These are phyloP conservation scores for Wilcoxina mikolae DNA, from an alignment of 495 filamentous ascomycete species.

Conservation along the genomic window DNA sequence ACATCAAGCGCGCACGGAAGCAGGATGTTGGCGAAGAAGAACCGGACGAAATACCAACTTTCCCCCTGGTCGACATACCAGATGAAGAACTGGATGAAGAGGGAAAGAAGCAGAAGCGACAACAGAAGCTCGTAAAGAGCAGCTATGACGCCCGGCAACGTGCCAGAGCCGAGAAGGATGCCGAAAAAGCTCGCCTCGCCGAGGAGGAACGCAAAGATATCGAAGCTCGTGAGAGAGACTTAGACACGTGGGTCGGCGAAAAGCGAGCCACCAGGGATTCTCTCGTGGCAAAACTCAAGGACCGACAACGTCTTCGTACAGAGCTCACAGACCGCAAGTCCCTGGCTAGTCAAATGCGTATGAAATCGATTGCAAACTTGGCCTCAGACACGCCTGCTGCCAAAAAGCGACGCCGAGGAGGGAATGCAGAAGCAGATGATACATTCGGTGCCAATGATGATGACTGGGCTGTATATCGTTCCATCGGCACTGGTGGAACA, in stretches of 20 bases:
- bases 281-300: conserved; percentile 73
- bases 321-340: conserved; percentile 94
- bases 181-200: conserved; percentile 64
- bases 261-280: conserved; percentile 57
- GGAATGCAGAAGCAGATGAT: conserved; percentile 48
- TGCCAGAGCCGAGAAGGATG: conserved; percentile 89
- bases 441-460: conserved; percentile 94
- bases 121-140: conserved; percentile 81
- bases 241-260: conserved; percentile 75
- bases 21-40: conserved; percentile 77
- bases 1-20: conserved; percentile 73
- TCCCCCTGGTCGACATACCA: conserved; percentile 72
- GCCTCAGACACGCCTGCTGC: conserved; percentile 68
- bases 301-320: conserved; percentile 76
- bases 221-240: conserved; percentile 66
- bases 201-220: conserved; percentile 71
- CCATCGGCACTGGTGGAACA: conserved; percentile 59
- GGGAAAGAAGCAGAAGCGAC: conserved; percentile 71
- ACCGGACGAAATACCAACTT: conserved; percentile 43
- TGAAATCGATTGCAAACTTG: conserved; percentile 96
- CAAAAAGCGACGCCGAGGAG: conserved; percentile 59
- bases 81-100: conserved; percentile 91
- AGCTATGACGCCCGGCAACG: conserved; percentile 83
- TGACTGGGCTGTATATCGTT: conserved; percentile 92
- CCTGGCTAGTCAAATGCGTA: conserved; percentile 83